Percentiles rank a stretch among this genome's conserved stretches.
Evolutionary conservation across 1,284 basidiomycete species (phyloP).

Genomic region (Heliocybe sulcata): DNA sequence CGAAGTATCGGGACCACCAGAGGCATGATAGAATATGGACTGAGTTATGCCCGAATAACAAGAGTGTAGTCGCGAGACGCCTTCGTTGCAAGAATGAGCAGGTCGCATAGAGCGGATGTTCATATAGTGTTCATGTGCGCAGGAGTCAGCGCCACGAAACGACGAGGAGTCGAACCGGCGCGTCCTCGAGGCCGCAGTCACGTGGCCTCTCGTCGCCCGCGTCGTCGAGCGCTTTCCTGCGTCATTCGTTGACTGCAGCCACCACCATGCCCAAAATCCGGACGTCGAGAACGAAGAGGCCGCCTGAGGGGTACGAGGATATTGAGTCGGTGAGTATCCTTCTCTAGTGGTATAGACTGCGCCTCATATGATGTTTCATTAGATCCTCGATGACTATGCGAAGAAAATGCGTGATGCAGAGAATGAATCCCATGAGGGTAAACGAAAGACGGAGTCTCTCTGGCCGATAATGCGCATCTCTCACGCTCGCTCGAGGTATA

Average conservation of each 20-base stretch:
- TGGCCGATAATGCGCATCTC: slow-evolving; percentile 99
- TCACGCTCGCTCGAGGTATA: slow-evolving; percentile 92
- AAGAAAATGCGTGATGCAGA: slow-evolving; percentile 98
- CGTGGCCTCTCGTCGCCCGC: neutral
- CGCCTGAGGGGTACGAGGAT: slow-evolving; percentile 97
- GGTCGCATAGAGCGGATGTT: neutral
- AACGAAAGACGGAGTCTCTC: slow-evolving; percentile 93
- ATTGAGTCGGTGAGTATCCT: slow-evolving; percentile 63
- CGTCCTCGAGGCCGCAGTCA: neutral
- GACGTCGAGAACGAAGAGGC: slow-evolving; percentile 90
- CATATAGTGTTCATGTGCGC: neutral
- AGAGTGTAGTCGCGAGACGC: neutral
- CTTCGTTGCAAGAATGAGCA: neutral
- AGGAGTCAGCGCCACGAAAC: neutral
- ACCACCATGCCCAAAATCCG: slow-evolving; percentile 88
- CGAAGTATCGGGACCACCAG: slow-evolving; percentile 63
- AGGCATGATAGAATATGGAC: slow-evolving; percentile 37
- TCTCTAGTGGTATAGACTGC: neutral
- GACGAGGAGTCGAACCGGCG: neutral
- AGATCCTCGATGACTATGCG: slow-evolving; percentile 92
- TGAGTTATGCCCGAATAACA: neutral
- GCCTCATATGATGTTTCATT: slow-evolving; percentile 11
- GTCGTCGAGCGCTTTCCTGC: neutral
- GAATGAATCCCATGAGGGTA: slow-evolving; percentile 96
- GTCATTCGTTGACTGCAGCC: neutral